Percentiles rank a stretch among this genome's conserved stretches.
Conservation (phyloP, 257 asterid species). For the Lycium barbarum region DNA sequence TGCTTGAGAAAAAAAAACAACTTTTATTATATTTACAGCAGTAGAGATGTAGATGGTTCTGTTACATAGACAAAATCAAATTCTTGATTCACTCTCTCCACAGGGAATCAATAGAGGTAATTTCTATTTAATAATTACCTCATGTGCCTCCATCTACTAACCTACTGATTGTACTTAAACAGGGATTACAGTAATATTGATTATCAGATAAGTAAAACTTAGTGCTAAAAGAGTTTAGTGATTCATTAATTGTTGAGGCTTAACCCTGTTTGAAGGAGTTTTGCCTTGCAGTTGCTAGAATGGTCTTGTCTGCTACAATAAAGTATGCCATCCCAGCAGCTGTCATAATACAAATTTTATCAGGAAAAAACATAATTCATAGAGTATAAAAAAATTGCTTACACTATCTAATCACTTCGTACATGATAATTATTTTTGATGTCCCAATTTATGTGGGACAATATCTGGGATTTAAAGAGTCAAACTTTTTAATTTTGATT, state of each 20-base stretch:
- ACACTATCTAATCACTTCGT: no score
- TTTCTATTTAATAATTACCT: background rate
- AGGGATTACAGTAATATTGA: background rate
- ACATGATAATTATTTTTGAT: no score
- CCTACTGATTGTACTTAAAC: background rate
- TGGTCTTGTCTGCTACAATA: conserved; percentile 91
- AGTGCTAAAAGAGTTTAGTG: background rate
- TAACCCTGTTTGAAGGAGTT: conserved; percentile 58
- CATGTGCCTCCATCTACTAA: background rate
- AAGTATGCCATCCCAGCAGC: conserved; percentile 86
- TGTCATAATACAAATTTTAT: conserved; percentile 30
- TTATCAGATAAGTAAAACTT: background rate
- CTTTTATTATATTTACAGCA: background rate
- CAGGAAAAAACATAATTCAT: background rate
- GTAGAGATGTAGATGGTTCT: background rate
- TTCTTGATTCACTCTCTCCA: background rate
- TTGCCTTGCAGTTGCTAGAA: conserved; percentile 71
- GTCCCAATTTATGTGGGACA: no score
- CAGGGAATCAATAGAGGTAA: background rate
- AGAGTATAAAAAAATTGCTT: background rate
- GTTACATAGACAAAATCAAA: background rate
- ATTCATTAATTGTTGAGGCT: background rate
- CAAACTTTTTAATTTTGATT: no score
- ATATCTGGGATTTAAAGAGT: no score
- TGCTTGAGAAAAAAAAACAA: background rate